These are phyloP conservation scores for Eucalyptus microcorys DNA, from an alignment of 345 rosid species.

Conservation along the genomic window DNA sequence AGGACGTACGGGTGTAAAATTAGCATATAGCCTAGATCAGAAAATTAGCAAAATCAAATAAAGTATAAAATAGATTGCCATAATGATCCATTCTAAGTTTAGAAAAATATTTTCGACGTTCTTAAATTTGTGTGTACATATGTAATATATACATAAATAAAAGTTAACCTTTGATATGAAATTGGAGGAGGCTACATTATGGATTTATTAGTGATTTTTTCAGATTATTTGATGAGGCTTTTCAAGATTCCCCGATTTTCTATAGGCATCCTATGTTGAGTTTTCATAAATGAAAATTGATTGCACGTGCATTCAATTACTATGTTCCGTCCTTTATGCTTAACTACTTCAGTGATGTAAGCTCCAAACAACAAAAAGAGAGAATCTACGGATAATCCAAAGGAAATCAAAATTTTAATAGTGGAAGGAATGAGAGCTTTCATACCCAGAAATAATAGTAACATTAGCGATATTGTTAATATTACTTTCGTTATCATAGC, in stretches of 20 bases:
- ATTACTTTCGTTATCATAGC: background rate
- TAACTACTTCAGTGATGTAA: background rate
- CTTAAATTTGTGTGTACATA: background rate
- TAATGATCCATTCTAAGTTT: background rate
- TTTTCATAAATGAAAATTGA: background rate
- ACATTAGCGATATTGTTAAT: background rate
- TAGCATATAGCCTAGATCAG: background rate
- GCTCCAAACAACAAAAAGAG: background rate
- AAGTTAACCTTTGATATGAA: background rate
- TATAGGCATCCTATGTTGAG: background rate
- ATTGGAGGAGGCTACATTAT: background rate
- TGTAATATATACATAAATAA: background rate
- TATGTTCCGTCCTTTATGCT: background rate
- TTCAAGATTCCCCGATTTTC: background rate
- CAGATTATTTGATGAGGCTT: background rate
- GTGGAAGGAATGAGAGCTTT: background rate
- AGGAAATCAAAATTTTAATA: background rate
- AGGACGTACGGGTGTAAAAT: background rate
- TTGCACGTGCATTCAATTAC: background rate
- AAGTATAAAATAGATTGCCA: background rate
- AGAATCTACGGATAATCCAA: background rate
- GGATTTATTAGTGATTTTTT: background rate
- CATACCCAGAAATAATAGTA: background rate
- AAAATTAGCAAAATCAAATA: background rate
- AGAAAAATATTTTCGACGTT: background rate